These are phyloP conservation scores for Xylaria digitata DNA, from an alignment of 2,329 filamentous ascomycete genomes.

Conservation along the genomic window DNA sequence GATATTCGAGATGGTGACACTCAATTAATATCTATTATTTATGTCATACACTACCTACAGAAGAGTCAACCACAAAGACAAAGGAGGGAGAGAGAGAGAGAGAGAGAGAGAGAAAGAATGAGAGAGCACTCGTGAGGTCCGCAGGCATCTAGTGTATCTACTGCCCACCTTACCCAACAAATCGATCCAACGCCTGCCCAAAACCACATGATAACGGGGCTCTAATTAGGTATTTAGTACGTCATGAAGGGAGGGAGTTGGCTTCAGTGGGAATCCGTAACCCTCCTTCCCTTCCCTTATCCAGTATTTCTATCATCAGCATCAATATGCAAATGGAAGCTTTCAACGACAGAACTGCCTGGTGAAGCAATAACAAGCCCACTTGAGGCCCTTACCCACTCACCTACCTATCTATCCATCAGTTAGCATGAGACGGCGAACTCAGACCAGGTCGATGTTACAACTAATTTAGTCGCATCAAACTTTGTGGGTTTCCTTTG, in stretches of 20 bases:
- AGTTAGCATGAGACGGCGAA: background rate
- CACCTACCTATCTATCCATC: background rate
- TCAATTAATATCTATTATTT: background rate
- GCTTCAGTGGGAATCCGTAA: background rate
- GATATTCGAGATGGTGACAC: background rate
- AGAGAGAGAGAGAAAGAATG: conserved; percentile 12
- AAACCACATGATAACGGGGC: background rate
- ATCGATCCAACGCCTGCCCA: background rate
- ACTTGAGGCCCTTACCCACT: no score
- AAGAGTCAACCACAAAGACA: background rate
- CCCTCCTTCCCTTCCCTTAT: conserved; percentile 2
- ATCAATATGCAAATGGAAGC: background rate
- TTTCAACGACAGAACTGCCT: background rate
- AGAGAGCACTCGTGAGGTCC: background rate
- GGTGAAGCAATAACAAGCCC: background rate
- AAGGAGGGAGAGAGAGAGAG: conserved; percentile 6
- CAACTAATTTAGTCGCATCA: background rate
- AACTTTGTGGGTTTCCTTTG: background rate
- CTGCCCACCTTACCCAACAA: background rate
- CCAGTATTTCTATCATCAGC: background rate
- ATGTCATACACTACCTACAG: background rate
- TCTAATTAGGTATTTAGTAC: conserved; percentile 1
- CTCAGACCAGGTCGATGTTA: background rate
- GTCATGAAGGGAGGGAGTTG: conserved; percentile 1
- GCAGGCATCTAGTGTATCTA: background rate